Conservation (phyloP, 129 eudicot genomes). For the Tagetes erecta region DNA sequence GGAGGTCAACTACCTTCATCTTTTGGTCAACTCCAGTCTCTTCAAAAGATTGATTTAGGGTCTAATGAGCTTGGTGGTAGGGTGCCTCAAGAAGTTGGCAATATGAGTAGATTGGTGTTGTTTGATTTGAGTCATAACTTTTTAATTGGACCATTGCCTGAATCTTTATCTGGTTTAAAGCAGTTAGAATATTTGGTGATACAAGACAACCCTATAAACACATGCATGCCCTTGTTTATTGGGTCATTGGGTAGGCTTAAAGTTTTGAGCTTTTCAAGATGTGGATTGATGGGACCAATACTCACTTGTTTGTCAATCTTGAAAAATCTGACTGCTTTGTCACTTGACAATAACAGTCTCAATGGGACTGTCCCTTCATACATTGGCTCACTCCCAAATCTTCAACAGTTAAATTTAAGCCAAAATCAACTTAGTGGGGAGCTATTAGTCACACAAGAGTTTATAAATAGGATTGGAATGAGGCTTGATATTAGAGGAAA, state of each 20-base stretch:
- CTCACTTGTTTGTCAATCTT: slow-evolving; percentile 41
- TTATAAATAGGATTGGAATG: slow-evolving; percentile 48
- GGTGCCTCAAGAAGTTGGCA: slow-evolving; percentile 53
- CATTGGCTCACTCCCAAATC: slow-evolving; percentile 47
- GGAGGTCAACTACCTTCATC: slow-evolving; percentile 46
- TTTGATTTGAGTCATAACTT: slow-evolving; percentile 61
- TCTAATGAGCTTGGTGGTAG: slow-evolving; percentile 47
- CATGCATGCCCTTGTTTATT: slow-evolving; percentile 48
- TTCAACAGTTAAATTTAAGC: slow-evolving; percentile 57
- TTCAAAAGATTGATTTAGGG: slow-evolving; percentile 61
- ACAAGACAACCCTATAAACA: slow-evolving; percentile 56
- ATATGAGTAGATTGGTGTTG: slow-evolving; percentile 42
- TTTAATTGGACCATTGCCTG: slow-evolving; percentile 59
- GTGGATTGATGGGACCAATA: slow-evolving; percentile 60
- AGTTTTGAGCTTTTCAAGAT: slow-evolving; percentile 58
- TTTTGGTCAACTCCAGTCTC: slow-evolving; percentile 43
- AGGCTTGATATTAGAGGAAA: slow-evolving; percentile 60
- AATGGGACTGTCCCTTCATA: slow-evolving; percentile 51
- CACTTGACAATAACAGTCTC: slow-evolving; percentile 57
- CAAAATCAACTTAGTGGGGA: slow-evolving; percentile 53
- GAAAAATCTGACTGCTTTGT: slow-evolving; percentile 52
- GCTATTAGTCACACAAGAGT: slow-evolving; percentile 43
- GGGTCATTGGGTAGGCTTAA: slow-evolving; percentile 45
- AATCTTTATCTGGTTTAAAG: slow-evolving; percentile 44
- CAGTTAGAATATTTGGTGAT: slow-evolving; percentile 55